phyloP scores from a whole-genome alignment of 2,329 filamentous ascomycete genomes.

The Nemania sp. region DNA sequence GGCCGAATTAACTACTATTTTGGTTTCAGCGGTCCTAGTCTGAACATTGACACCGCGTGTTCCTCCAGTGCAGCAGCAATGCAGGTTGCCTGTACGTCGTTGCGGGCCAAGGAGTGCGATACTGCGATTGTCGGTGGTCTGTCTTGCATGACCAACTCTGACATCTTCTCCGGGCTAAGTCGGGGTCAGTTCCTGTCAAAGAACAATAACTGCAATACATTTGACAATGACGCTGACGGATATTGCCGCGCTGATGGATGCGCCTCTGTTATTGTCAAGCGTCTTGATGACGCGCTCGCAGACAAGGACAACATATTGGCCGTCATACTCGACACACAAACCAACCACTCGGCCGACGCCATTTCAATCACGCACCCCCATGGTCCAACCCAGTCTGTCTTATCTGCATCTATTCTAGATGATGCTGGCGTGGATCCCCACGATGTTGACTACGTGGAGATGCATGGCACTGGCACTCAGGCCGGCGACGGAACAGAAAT shows the following conservation, averaged over 20 bases:
- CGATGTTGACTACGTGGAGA: conserved; percentile 82
- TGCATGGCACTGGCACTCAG: conserved; percentile 89
- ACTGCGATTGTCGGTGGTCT: conserved; percentile 80
- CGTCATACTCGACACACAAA: conserved; percentile 73
- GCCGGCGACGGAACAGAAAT: conserved; percentile 84
- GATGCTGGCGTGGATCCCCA: conserved; percentile 75
- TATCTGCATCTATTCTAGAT: conserved; percentile 72
- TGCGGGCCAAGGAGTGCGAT: conserved; percentile 78
- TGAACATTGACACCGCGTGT: conserved; percentile 48
- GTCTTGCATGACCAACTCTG: conserved; percentile 79
- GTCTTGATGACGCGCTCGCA: conserved; percentile 75
- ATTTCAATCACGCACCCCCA: conserved; percentile 86
- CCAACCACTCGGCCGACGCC: conserved; percentile 81
- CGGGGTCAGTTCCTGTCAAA: conserved; percentile 79
- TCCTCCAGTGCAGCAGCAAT: conserved; percentile 46
- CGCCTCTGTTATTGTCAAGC: conserved; percentile 76
- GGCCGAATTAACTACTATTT: conserved; percentile 55
- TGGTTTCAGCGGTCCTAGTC: conserved; percentile 46
- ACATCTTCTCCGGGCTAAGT: conserved; percentile 76
- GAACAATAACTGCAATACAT: conserved; percentile 78
- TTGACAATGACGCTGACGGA: conserved; percentile 78
- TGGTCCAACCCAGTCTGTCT: conserved; percentile 71
- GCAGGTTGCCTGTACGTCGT: conserved; percentile 63
- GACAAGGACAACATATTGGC: conserved; percentile 80
- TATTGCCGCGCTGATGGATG: conserved; percentile 82